Evolutionary conservation across 345 rosid genomes (phyloP), one percentile per base, ranked within the genome.

Genomic region (Mangifera indica): DNA sequence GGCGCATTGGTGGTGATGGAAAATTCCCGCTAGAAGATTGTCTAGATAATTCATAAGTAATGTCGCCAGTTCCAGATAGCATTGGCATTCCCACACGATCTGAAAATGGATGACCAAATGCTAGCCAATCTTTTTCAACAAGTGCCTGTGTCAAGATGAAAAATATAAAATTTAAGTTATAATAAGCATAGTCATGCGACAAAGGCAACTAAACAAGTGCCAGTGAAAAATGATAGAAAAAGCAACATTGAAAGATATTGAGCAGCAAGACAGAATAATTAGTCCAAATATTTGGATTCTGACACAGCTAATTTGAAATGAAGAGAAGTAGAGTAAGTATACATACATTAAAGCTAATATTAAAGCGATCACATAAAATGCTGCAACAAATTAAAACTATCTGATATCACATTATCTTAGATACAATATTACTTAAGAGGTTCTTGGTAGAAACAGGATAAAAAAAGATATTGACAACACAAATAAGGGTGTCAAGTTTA

Each of bases 51-150:
- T 93, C 99, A 71, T 70, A 74, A 14, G 87, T 32, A 63, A 75
- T 58, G 69, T 71, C 79, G 40, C 78, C 84, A 82, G 83, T 80
- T 81, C 88, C 93, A 72, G 91, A 77, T 65, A 86, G 77, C 67
- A 82, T 75, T 46, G 98, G 99, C 90, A 89, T 88, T 75, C 98
- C 99, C 64, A 87, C 67, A 54, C 98, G 99, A 77, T 96, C 98
- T 10, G 98, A 87, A 84, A 96, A 89, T 69, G 97, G 98, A 84
- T 93, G 99, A 59, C 99, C 98, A 84, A 93, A 96, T 72, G 99
- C 98, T 70, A 93, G 87, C 99, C 99, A 96, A 77, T 96, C 98
- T 78, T 96, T 96, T 81, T 96, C 99, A 69, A 93, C 61, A 71
- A 96, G 96, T 62, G 97, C 97, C 99, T 96, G 82, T 45, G 34